Conservation (phyloP, 2,329 filamentous ascomycete genomes). For the Hymenoscyphus scutula region DNA sequence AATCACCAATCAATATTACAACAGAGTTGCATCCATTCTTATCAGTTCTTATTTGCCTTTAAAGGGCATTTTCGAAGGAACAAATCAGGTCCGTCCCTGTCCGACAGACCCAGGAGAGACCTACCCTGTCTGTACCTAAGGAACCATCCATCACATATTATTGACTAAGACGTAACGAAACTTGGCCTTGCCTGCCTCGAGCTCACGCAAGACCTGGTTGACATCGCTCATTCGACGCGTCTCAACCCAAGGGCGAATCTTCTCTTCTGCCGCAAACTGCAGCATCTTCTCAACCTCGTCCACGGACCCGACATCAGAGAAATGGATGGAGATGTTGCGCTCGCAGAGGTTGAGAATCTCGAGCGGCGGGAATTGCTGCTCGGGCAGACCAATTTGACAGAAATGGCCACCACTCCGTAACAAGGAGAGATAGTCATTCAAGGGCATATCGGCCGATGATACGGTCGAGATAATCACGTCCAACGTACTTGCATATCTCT, state of each 20-base stretch:
- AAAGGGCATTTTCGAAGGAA: too few species aligned
- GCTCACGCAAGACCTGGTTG: slow-evolving; percentile 54
- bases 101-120: too few species aligned
- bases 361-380: slow-evolving; percentile 47
- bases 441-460: slow-evolving; percentile 55
- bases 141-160: too few species aligned
- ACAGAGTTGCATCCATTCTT: too few species aligned
- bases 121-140: too few species aligned
- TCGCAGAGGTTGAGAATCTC: slow-evolving; percentile 48
- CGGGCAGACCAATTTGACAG: slow-evolving; percentile 63
- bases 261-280: slow-evolving; percentile 54
- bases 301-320: slow-evolving; percentile 39
- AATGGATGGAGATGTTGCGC: slow-evolving; percentile 49
- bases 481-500: slow-evolving; percentile 48
- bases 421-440: slow-evolving; percentile 58
- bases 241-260: slow-evolving; percentile 55
- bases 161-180: slow-evolving; percentile 44
- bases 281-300: slow-evolving; percentile 60
- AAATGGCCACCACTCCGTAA: slow-evolving; percentile 57
- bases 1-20: too few species aligned
- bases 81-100: too few species aligned
- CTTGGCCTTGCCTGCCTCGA: slow-evolving; percentile 53
- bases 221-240: slow-evolving; percentile 53
- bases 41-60: too few species aligned
- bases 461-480: slow-evolving; percentile 60